Percentiles rank a stretch among this genome's conserved stretches.
Conservation (phyloP, 352 stramenopile species). For the Globisporangium nagaii region DNA sequence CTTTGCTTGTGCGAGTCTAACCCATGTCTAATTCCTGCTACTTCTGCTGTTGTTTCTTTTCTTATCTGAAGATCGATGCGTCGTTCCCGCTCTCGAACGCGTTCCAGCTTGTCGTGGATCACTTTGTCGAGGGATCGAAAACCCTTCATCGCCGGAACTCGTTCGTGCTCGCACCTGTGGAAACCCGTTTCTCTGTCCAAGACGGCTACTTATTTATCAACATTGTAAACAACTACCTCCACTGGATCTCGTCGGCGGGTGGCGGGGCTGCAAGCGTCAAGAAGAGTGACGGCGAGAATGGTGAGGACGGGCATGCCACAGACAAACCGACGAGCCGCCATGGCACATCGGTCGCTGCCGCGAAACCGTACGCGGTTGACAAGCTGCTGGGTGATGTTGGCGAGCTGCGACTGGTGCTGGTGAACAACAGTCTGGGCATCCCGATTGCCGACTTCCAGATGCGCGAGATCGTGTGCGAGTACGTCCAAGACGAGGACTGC, state of each 20-base stretch:
- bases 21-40: neutral
- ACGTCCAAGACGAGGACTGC: constrained; percentile 81
- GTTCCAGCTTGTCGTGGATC: constrained; percentile 78
- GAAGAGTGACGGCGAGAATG: neutral
- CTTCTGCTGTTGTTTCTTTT: neutral
- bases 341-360: neutral
- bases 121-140: constrained; percentile 64
- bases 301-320: constrained; percentile 1
- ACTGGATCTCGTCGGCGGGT: constrained; percentile 30
- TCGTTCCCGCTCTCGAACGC: constrained; percentile 81
- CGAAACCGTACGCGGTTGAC: constrained; percentile 47
- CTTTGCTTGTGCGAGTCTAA: neutral
- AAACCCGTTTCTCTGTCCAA: constrained; percentile 84
- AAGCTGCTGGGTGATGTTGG: constrained; percentile 84
- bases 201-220: constrained; percentile 77
- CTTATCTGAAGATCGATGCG: constrained; percentile 55
- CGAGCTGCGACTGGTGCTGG: constrained; percentile 75
- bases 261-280: neutral
- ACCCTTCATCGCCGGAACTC: constrained; percentile 59
- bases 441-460: constrained; percentile 85
- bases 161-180: constrained; percentile 74
- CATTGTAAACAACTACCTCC: constrained; percentile 84
- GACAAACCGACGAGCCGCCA: neutral
- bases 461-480: constrained; percentile 85
- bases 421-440: constrained; percentile 87